Evolutionary conservation across 495 filamentous ascomycete genomes (phyloP).

Genomic region (Neurospora tetrasperma): DNA sequence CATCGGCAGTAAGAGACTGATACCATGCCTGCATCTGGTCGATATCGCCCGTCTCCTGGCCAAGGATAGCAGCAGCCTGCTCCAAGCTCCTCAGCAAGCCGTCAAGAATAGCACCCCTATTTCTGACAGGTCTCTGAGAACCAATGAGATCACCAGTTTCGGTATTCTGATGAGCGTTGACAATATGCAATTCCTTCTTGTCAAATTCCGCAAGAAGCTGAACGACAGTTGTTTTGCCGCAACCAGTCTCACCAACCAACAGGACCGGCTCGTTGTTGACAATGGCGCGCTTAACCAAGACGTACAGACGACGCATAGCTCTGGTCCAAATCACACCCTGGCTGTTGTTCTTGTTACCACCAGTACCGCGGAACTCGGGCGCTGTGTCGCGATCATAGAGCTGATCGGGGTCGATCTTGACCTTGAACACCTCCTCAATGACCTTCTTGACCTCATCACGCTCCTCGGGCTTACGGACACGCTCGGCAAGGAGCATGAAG

Average conservation of each 20-base stretch:
- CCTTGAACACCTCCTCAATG: slow-evolving; percentile 88
- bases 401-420: slow-evolving; percentile 59
- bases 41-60: slow-evolving; percentile 15
- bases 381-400: slow-evolving; percentile 54
- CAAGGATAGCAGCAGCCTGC: slow-evolving; percentile 30
- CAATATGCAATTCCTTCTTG: slow-evolving; percentile 63
- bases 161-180: slow-evolving; percentile 96
- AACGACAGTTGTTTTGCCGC: slow-evolving; percentile 93
- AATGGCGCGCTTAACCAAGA: slow-evolving; percentile 74
- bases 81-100: slow-evolving; percentile 54
- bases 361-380: slow-evolving; percentile 46
- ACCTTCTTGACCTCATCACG: slow-evolving; percentile 71
- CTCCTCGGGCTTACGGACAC: slow-evolving; percentile 86
- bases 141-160: slow-evolving; percentile 97
- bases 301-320: slow-evolving; percentile 83
- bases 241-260: slow-evolving; percentile 91
- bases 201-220: slow-evolving; percentile 81
- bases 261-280: slow-evolving; percentile 89
- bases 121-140: slow-evolving; percentile 83
- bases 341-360: slow-evolving; percentile 32
- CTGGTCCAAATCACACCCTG: slow-evolving; percentile 81
- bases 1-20: slow-evolving; percentile 18
- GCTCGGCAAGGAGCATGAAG: slow-evolving; percentile 90
- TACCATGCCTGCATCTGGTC: slow-evolving; percentile 33
- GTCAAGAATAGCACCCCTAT: slow-evolving; percentile 59